phyloP scores from a whole-genome alignment of 805 yeast species.

The Wickerhamomyces kurtzmanii region DNA sequence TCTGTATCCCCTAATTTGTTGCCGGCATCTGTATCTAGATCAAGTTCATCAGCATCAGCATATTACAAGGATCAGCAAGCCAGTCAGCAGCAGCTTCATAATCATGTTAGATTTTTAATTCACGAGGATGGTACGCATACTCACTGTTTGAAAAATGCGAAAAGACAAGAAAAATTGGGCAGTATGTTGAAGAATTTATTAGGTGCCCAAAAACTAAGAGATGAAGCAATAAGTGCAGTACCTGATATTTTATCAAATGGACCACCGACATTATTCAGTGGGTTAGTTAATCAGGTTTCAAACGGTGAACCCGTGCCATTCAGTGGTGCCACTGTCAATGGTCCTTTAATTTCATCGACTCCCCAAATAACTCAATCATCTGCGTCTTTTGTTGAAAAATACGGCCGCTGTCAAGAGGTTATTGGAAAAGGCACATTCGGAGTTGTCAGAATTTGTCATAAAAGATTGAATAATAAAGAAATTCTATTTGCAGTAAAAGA shows the following conservation, averaged over 20 bases:
- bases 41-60: slow-evolving; percentile 1
- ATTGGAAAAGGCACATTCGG: slow-evolving; percentile 94
- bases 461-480: slow-evolving; percentile 36
- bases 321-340: slow-evolving; percentile 21
- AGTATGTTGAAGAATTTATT: slow-evolving; percentile 68
- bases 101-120: slow-evolving; percentile 34
- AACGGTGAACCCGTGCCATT: slow-evolving; percentile 26
- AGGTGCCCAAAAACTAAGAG: slow-evolving; percentile 64
- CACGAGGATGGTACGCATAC: slow-evolving; percentile 68
- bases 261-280: slow-evolving; percentile 68
- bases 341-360: neutral
- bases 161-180: slow-evolving; percentile 67
- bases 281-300: slow-evolving; percentile 50
- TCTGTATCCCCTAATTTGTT: no score
- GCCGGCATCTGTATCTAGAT: neutral
- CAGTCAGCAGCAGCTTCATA: neutral
- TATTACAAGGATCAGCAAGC: slow-evolving; percentile 5
- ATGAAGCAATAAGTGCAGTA: slow-evolving; percentile 65
- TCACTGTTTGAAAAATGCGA: slow-evolving; percentile 68
- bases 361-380: neutral
- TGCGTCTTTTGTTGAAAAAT: slow-evolving; percentile 67
- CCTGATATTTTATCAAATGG: slow-evolving; percentile 47
- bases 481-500: slow-evolving; percentile 79
- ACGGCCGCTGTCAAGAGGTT: slow-evolving; percentile 92
- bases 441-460: slow-evolving; percentile 82